Evolutionary conservation across 768 basidiomycete genomes (phyloP), one percentile per base, ranked within the genome.

Genomic region (Clitopilus hobsonii): DNA sequence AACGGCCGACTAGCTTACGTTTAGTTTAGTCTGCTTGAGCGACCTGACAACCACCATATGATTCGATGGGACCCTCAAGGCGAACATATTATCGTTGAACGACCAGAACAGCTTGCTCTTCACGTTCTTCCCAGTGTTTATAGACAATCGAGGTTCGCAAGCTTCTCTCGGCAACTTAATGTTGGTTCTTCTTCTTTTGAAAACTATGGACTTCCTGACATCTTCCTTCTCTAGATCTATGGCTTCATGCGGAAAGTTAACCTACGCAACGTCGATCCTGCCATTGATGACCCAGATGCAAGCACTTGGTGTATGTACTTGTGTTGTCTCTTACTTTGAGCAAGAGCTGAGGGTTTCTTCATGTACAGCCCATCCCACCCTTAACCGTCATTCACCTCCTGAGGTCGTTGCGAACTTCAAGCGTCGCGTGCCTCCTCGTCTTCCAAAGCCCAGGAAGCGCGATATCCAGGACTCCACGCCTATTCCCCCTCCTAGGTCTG

Each of bases 181-280:
- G 93, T 96, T 65, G 59, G 85, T 82, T 18, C 68, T 61, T 61
- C 63, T 65, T 65, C 60, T 68, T 66, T 60, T 26, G 0, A 24
- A 22, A 18, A 18, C 27, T 27, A 10, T 16, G 68, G 64, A 45
- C 55, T 58, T 65, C 65, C 63, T 65, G 66, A 57, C 58, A 57
- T 57, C 56, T 50, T 58, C 58, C 52, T 58, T 55, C 54, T 30
- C 58, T 63, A 96, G 94, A 97, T 97, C 73, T 97, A 97, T 77
- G 94, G 94, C 61, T 97, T 94, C 79, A 95, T 95, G 91, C 92
- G 94, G 73, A 95, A 96, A 72, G 91, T 96, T 68, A 95, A 94
- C 77, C 80, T 95, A 63, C 88, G 91, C 69, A 94, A 95, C 74
- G 89, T 94, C 70, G 93, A 95, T 77, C 90, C 91, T 59, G 91